Conservation (phyloP, 2,329 filamentous ascomycete genomes). For the Hymenoscyphus salicellus region DNA sequence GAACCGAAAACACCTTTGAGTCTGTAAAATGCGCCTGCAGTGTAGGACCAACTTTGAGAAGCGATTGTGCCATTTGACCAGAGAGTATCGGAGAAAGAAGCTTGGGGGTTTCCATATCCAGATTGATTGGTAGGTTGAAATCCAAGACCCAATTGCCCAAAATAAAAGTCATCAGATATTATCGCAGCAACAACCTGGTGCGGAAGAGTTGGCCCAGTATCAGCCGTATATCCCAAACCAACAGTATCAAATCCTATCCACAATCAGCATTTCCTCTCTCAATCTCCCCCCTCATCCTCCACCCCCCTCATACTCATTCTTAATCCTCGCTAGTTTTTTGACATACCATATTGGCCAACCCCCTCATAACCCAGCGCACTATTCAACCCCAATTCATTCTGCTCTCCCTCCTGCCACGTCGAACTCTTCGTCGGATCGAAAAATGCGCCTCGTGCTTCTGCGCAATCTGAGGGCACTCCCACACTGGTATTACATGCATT, state of each 20-base stretch:
- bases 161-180: conserved; percentile 21
- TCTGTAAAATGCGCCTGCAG: background rate
- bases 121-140: conserved; percentile 41
- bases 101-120: background rate
- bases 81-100: conserved; percentile 39
- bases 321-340: background rate
- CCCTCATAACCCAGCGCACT: conserved; percentile 39
- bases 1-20: conserved; percentile 1
- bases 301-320: background rate
- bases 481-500: conserved; percentile 50
- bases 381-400: conserved; percentile 39
- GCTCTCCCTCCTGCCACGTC: conserved; percentile 37
- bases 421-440: conserved; percentile 38
- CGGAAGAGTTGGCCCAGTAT: conserved; percentile 21
- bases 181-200: conserved; percentile 27
- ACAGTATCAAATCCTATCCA: conserved; percentile 5
- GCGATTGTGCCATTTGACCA: conserved; percentile 32
- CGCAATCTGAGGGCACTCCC: conserved; percentile 39
- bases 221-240: conserved; percentile 24
- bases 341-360: conserved; percentile 29
- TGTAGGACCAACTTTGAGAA: background rate
- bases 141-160: conserved; percentile 42
- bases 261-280: too few relatives aligned
- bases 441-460: conserved; percentile 38
- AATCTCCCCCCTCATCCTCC: background rate